These are phyloP conservation scores for Candida chauliodis DNA, from an alignment of 805 yeast species.

Conservation along the genomic window DNA sequence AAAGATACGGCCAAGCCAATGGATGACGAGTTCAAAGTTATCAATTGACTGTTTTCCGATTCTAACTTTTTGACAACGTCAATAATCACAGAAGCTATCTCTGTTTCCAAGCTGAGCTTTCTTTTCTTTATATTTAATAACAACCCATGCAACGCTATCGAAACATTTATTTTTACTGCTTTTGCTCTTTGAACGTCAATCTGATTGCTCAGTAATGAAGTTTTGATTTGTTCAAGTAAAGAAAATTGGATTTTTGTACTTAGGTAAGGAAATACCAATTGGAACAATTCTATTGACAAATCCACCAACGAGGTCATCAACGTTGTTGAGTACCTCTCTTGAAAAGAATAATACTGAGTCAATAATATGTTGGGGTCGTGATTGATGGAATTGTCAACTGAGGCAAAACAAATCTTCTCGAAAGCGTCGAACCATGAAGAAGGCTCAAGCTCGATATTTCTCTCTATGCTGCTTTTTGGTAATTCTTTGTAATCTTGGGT, in stretches of 20 bases:
- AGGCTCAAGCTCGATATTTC: constrained; percentile 7
- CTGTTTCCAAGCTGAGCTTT: constrained; percentile 21
- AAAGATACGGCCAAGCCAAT: constrained; percentile 46
- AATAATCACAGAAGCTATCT: constrained; percentile 41
- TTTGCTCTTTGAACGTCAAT: constrained; percentile 29
- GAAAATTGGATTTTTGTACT: constrained; percentile 82
- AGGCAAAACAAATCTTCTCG: constrained; percentile 20
- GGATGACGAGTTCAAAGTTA: constrained; percentile 51
- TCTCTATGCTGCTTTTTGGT: constrained; percentile 25
- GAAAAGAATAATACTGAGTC: constrained; percentile 21
- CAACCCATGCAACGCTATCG: constrained; percentile 61
- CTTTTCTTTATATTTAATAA: constrained; percentile 21
- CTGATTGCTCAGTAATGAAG: constrained; percentile 39
- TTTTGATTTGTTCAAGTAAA: constrained; percentile 73
- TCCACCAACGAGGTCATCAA: constrained; percentile 55
- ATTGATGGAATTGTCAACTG: constrained; percentile 25
- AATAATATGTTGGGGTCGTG: constrained; percentile 31
- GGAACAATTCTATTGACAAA: constrained; percentile 71
- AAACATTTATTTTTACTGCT: constrained; percentile 59
- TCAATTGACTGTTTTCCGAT: constrained; percentile 34
- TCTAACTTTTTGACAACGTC: constrained; percentile 49
- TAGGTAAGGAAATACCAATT: constrained; percentile 64
- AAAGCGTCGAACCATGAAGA: constrained; percentile 31
- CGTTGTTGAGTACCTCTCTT: constrained; percentile 21
- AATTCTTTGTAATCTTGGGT: constrained; percentile 6